Evolutionary conservation across 177 flowering plant genomes (phyloP), one percentile per base, ranked within the genome.

Genomic region (Tripterygium wilfordii): DNA sequence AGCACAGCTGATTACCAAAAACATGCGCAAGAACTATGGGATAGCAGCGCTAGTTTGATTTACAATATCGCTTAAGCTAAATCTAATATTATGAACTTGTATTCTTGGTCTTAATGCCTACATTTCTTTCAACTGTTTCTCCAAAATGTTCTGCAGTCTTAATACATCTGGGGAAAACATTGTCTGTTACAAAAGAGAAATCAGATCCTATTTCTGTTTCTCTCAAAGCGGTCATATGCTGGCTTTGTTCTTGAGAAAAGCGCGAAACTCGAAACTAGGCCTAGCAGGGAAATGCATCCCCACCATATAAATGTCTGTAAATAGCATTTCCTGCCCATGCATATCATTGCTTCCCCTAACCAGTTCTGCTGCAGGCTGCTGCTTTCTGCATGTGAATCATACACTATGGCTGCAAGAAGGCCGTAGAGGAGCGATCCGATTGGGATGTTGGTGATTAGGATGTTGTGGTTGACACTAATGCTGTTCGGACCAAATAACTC

Each of bases 361-460:
- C 48, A 35, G 33, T n/a, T 28, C 42, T 32, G 33, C 28, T 17
- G 17, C 0, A 3, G 8, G 43, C 19, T 18, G 45, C 4, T 25
- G 29, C 16, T 28, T 19, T 20, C 42, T 14, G 54, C 56, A 28
- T 66, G 52, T 9, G 53, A 19, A 23, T 70, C 75, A 17, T 70
- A 70, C 0, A 63, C 60, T 8, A 48, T 10, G 1, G 68, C 71
- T 1, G 75, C 75, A 13, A 70, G 28, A 14, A 66, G 38, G 26
- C 71, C 75, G 14, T 70, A 70, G 15, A 63, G 23, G 36, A 66
- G 58, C 0, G 75, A 70, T 8, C 75, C 71, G 2, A 70, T 29
- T 1, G 75, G 75, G 33, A 70, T 70, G 62, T 70, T 70, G 14
- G 68, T 70, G 47, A 70, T 70, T 32, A 70, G 61, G 42, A 70